These are phyloP conservation scores for Vitis hybrid DNA, from an alignment of 177 flowering plant species.

Conservation along the genomic window DNA sequence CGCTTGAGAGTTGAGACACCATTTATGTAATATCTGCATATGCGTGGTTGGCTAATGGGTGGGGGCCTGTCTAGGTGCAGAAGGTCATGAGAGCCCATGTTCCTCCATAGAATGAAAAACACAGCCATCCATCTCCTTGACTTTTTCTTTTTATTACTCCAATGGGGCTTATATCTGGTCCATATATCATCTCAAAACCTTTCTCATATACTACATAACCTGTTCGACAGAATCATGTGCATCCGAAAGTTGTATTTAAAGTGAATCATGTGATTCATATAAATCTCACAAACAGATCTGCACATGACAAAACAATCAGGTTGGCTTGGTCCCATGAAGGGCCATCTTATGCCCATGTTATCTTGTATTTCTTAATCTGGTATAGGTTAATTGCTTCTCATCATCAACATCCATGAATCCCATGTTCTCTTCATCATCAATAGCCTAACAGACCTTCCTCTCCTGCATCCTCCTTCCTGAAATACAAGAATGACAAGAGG, in stretches of 20 bases:
- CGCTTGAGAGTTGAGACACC: background rate
- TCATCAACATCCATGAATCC: too few relatives aligned
- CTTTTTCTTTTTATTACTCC: background rate
- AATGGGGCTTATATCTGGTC: background rate
- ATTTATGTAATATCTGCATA: too few relatives aligned
- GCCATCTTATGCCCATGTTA: background rate
- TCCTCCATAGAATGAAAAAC: background rate
- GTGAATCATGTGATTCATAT: background rate
- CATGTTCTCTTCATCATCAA: too few relatives aligned
- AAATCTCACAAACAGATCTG: background rate
- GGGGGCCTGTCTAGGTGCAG: too few relatives aligned
- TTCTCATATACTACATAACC: background rate
- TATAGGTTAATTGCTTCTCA: background rate
- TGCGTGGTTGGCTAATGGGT: too few relatives aligned
- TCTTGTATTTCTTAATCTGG: background rate
- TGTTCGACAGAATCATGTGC: constrained; percentile 1
- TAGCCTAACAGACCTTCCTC: too few relatives aligned
- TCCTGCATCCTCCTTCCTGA: too few relatives aligned
- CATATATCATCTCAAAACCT: background rate
- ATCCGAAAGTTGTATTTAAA: constrained; percentile 6
- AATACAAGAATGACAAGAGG: too few relatives aligned
- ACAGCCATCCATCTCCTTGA: constrained; percentile 5
- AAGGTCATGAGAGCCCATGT: background rate
- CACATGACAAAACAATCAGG: background rate
- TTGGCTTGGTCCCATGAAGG: background rate